These are phyloP conservation scores for Amoebophrya sp. DNA, from an alignment of 169 alveolate species.

Conservation along the genomic window DNA sequence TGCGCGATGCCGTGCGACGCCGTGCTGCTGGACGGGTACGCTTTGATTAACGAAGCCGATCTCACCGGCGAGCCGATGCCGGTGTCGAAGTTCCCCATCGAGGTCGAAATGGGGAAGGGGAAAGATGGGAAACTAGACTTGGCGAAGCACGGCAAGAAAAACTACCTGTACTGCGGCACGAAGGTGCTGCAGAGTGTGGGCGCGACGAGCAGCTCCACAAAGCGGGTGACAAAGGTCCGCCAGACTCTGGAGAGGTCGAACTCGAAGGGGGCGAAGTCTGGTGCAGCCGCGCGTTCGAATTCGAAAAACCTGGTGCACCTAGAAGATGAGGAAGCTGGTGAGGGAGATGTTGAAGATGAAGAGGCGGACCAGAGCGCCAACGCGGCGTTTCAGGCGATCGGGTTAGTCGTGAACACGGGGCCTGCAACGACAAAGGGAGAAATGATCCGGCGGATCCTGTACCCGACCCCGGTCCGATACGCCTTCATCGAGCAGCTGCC, in stretches of 20 bases:
- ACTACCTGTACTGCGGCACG: conserved; percentile 45
- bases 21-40: conserved; percentile 56
- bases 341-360: too few relatives aligned
- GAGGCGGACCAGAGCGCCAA: too few relatives aligned
- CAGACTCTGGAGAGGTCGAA: too few relatives aligned
- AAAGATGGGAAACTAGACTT: background rate
- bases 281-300: too few relatives aligned
- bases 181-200: conserved; percentile 30
- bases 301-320: too few relatives aligned
- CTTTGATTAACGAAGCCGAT: conserved; percentile 61
- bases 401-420: background rate
- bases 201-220: background rate
- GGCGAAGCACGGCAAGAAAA: conserved; percentile 20
- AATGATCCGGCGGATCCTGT: conserved; percentile 54
- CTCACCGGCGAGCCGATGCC: conserved; percentile 76
- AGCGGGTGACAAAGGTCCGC: too few relatives aligned
- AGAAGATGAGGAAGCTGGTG: background rate
- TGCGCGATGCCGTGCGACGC: conserved; percentile 67
- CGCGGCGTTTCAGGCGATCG: background rate
- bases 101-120: conserved; percentile 25
- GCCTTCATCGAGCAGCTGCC: conserved; percentile 40
- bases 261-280: too few relatives aligned
- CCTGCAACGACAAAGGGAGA: conserved; percentile 55
- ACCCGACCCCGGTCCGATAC: conserved; percentile 45
- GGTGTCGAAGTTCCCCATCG: conserved; percentile 50